Evolutionary conservation across 345 rosid species (phyloP), one percentile per base, ranked within the genome.

Genomic region (Bruguiera parviflora): DNA sequence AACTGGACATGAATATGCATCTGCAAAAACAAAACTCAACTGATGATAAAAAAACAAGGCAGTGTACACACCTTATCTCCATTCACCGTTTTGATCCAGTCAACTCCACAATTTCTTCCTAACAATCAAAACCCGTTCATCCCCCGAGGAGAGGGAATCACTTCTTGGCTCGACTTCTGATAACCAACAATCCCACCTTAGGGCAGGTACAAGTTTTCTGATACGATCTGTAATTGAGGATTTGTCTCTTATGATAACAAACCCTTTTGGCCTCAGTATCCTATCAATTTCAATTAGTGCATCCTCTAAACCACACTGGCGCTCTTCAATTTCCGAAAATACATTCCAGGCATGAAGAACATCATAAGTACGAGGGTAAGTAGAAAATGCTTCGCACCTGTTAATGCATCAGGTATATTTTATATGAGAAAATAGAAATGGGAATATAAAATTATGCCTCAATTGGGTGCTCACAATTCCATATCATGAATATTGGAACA

Each of bases 361-460:
- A 83, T 95, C 99, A 60, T 83, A 92, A 32, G 97, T 92, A 6
- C 96, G 86, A 20, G 99, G 99, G 73, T 95, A 95, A 11, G 99
- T 89, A 21, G 91, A 88, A 71, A 92, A 92, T 73, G 99, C 87
- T 79, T 92, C 99, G 65, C 97, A 89, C 99, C 99, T 95, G 77
- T 47, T 46, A 61, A 58, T 5, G n/a, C 18, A 69, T 20, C 27
- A 52, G 51, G 56, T 33, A 28, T 59, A 66, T 58, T 18, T 70
- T 47, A 58, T 22, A 60, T 25, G 35, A 10, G 22, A 35, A 29
- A 29, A 28, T 7, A 8, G 52, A 58, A 20, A 35, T 59, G 15
- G 18, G 33, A 32, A 53, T 37, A 53, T 5, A 32, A 47, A 3
- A 8, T 6, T 55, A 55, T 9, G 59, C 10, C 11, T 55, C 59